Evolutionary conservation across 176 grass and related monocot species (phyloP).

Genomic region (Phoenix dactylifera): DNA sequence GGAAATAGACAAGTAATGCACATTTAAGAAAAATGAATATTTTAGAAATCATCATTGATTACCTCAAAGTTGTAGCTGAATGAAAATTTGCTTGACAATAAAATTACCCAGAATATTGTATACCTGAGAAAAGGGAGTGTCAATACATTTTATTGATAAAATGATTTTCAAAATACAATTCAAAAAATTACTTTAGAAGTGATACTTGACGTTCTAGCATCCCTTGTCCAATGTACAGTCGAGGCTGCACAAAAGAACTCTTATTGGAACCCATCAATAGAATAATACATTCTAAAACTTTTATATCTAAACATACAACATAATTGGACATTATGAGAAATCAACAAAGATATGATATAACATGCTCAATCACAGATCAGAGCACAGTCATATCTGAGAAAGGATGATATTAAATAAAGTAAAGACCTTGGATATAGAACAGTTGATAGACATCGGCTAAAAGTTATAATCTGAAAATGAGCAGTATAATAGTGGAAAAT

Average conservation of each 20-base stretch:
- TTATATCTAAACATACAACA: no score
- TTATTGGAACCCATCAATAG: not conserved
- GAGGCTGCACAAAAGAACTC: constrained; percentile 33
- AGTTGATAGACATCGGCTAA: no score
- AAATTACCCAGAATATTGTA: constrained; percentile 69
- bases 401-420: not conserved
- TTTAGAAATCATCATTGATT: constrained; percentile 1
- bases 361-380: no score
- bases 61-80: constrained; percentile 98
- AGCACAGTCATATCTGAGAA: no score
- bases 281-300: not conserved
- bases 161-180: constrained; percentile 3
- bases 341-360: no score
- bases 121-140: constrained; percentile 53
- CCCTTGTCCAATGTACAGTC: constrained; percentile 73
- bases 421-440: not conserved
- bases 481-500: no score
- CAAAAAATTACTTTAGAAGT: constrained; percentile 73
- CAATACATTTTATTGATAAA: constrained; percentile 24
- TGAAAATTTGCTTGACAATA: constrained; percentile 85
- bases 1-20: no score
- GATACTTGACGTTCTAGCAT: constrained; percentile 84
- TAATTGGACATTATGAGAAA: no score
- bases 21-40: no score
- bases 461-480: no score